Evolutionary conservation across 768 basidiomycete species (phyloP), one percentile per base, ranked within the genome.

Genomic region (Termitomyces sp.): DNA sequence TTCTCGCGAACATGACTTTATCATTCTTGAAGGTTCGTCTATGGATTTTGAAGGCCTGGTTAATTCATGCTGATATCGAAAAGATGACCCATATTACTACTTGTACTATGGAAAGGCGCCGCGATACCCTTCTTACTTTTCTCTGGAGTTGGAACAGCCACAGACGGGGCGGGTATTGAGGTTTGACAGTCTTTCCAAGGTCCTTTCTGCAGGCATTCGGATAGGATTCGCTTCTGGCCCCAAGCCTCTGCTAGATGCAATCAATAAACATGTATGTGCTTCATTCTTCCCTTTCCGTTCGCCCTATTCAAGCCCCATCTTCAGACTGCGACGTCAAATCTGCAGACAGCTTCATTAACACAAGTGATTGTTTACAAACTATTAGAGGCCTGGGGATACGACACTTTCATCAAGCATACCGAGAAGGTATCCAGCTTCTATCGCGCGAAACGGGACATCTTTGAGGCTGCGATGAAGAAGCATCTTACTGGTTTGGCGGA

Each of bases 131-230:
- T 91, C 88, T 0, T 96, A 94, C 75, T 92, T 95, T 68, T 76
- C 82, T 39, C 79, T 96, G 32, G 94, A 96, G 70, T 75, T 75
- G 16, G 78, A 83, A 58, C 82, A 82, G 64, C 78, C 80, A 45
- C 82, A 85, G 62, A 79, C 82, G 8, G 94, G 94, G 0, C 82
- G 88, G 13, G 92, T 95, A 36, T 62, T 95, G 15, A 83, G 94
- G 32, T 91, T 96, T 69, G 94, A 96, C 71, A 92, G 90, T 65
- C 79, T 96, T 57, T 91, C 89, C 55, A 96, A 96, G 75, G 76
- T 94, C 35, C 78, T 88, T 22, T 85, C 86, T 2, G 80, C 87
- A 12, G 89, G 91, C 1, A 84, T 91, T 71, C 85, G 90, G 12
- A 77, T 94, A 60, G 93, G 93, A 13, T 93, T 89, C 69, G 84